Evolutionary conservation across 768 basidiomycete genomes (phyloP).

Genomic region (Candolleomyces aberdarensis): DNA sequence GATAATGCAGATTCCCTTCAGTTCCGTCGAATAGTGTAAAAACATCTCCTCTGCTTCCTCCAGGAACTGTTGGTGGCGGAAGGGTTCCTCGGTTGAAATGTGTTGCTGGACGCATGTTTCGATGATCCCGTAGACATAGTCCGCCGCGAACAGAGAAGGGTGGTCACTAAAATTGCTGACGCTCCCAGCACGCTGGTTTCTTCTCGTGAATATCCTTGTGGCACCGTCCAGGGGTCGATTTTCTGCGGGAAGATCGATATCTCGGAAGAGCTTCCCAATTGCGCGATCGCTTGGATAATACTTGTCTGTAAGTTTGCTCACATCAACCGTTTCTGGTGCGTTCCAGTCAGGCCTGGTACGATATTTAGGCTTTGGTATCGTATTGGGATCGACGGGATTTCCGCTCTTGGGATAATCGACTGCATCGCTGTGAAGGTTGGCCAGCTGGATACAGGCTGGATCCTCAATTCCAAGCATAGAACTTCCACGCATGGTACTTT

Average conservation of each 20-base stretch:
- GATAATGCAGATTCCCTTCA: constrained; percentile 45
- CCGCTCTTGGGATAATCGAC: constrained; percentile 68
- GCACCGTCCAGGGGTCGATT: constrained; percentile 5
- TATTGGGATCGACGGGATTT: constrained; percentile 33
- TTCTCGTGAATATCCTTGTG: constrained; percentile 1
- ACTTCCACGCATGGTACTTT: too few species aligned
- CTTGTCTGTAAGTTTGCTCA: constrained; percentile 14
- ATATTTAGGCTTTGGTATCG: constrained; percentile 41
- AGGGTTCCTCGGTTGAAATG: constrained; percentile 23
- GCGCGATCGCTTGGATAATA: constrained; percentile 54
- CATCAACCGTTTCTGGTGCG: constrained; percentile 52
- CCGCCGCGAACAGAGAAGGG: neutral
- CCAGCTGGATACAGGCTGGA: constrained; percentile 47
- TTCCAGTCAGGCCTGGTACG: constrained; percentile 56
- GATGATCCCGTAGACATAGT: constrained; percentile 6
- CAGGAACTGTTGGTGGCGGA: constrained; percentile 13
- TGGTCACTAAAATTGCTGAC: neutral
- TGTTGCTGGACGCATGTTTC: constrained; percentile 29
- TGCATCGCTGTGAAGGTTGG: constrained; percentile 58
- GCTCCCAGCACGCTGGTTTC: neutral
- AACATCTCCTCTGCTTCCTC: constrained; percentile 33
- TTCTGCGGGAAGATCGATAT: constrained; percentile 49
- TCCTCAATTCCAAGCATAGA: constrained; percentile 42
- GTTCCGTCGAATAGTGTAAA: constrained; percentile 40
- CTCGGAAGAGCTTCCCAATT: constrained; percentile 62